Evolutionary conservation across 768 basidiomycete genomes (phyloP).

Genomic region (Glaciozyma antarctica): DNA sequence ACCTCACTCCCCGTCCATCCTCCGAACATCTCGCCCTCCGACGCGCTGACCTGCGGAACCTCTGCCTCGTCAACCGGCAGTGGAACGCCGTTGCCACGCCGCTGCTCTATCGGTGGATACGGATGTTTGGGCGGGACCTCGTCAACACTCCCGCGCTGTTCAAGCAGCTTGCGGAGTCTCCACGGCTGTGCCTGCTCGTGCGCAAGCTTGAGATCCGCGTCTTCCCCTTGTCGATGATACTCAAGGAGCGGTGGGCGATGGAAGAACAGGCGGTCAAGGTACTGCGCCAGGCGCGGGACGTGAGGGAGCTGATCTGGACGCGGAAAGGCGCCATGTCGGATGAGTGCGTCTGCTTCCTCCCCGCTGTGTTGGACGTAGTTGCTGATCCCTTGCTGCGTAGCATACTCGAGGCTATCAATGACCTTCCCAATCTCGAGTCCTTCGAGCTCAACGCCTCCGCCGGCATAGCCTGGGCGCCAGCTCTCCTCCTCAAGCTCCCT

Average conservation of each 20-base stretch:
- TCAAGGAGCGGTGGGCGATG: constrained; percentile 8
- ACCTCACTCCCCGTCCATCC: constrained; percentile 23
- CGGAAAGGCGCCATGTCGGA: constrained; percentile 22
- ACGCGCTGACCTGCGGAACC: constrained; percentile 12
- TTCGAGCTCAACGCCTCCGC: constrained; percentile 28
- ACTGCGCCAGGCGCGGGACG: constrained; percentile 5
- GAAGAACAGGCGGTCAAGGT: constrained; percentile 12
- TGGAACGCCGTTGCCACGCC: neutral
- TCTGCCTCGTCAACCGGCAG: constrained; percentile 8
- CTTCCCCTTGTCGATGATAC: constrained; percentile 12
- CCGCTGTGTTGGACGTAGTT: neutral
- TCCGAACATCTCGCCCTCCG: constrained; percentile 7
- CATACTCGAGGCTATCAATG: constrained; percentile 16
- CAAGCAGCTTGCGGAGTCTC: constrained; percentile 3
- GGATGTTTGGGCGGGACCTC: constrained; percentile 24
- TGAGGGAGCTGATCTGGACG: constrained; percentile 25
- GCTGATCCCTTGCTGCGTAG: neutral
- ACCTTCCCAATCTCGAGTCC: neutral
- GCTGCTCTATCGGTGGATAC: constrained; percentile 6
- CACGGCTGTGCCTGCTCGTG: constrained; percentile 11
- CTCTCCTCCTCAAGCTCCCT: constrained; percentile 14
- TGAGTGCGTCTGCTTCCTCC: neutral
- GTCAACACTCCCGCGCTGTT: constrained; percentile 14
- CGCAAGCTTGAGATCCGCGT: constrained; percentile 22
- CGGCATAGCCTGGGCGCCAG: constrained; percentile 18